A percentile compares a stretch with the other conserved stretches of the same genome.
Evolutionary conservation across 495 filamentous ascomycete genomes (phyloP).

Genomic region (Xylaria telfairii): DNA sequence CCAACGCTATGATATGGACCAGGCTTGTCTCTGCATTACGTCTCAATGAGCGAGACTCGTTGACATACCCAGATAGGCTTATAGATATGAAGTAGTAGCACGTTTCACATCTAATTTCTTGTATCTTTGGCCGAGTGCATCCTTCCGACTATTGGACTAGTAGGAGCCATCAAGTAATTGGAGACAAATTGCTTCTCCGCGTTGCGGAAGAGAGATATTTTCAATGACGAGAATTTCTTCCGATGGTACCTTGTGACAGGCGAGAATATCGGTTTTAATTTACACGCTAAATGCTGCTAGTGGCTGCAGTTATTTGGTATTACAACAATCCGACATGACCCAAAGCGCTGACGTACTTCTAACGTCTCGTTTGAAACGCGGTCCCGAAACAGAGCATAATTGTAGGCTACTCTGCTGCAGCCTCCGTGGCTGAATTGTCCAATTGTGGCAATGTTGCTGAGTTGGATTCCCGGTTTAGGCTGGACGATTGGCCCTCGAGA

Average conservation of each 20-base stretch:
- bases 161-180: background rate
- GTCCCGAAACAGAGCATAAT: background rate
- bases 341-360: background rate
- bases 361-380: background rate
- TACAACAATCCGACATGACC: background rate
- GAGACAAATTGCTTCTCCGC: background rate
- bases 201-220: background rate
- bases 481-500: slow-evolving; percentile 37
- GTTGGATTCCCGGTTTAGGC: slow-evolving; percentile 15
- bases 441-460: slow-evolving; percentile 17
- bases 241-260: background rate
- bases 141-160: background rate
- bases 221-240: background rate
- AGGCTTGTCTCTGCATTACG: background rate
- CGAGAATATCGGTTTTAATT: background rate
- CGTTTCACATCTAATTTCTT: background rate
- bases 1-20: background rate
- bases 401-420: slow-evolving; percentile 1
- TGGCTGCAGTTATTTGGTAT: background rate
- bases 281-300: background rate
- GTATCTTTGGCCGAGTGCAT: background rate
- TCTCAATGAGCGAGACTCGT: background rate
- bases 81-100: background rate
- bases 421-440: background rate
- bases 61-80: background rate